Base-by-base conservation (phyloP, 1,284 basidiomycete species). In the Dichomitus squalens region DNA sequence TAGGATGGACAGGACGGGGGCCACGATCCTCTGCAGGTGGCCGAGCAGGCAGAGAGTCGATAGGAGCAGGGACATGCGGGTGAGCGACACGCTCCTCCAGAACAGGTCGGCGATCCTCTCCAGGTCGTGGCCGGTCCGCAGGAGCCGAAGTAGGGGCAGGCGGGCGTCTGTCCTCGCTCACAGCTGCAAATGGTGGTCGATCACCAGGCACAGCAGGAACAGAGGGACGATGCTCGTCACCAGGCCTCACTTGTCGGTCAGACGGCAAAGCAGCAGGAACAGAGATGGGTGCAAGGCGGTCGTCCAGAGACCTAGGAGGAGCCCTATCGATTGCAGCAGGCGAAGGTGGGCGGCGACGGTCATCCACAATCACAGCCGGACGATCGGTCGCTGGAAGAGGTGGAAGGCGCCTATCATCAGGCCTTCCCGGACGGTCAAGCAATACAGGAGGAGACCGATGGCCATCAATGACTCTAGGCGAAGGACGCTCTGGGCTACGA, bases 21-120 rank as follows among this genome's bases (percentile, higher is more conserved):
- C 34, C 35, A 27, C 66, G 68, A n/a, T 68, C 63, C 25, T 70
- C 68, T 12, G 56, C 21, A 49, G 60, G 50, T 4, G 57, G 58
- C 35, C 59, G 61, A 40, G 60, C 36, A 53, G 58, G 57, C 20
- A 56, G 57, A 49, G 60, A 48, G n/a, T 50, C 58, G 52, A 49
- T 39, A 3, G 56, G 43, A 44, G 43, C 44, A 54, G 63, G 35
- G 27, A 31, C 39, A 40, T 56, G 58, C 5, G 59, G 39, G n/a
- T 64, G 66, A 36, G 51, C 52, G 52, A 56, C 40, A 23, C 65
- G 62, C 41, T 66, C 61, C 33, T 70, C 67, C 4, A 59, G 39
- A 5, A 50, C 27, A 34, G 52, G 46, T 20, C 63, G 63, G 16
- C 59, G 62, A n/a, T 64, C 62, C 20, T 66, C 66, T 11, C 34